phyloP scores from a whole-genome alignment of 2,329 filamentous ascomycete species.

The Elsinoe necatrix region DNA sequence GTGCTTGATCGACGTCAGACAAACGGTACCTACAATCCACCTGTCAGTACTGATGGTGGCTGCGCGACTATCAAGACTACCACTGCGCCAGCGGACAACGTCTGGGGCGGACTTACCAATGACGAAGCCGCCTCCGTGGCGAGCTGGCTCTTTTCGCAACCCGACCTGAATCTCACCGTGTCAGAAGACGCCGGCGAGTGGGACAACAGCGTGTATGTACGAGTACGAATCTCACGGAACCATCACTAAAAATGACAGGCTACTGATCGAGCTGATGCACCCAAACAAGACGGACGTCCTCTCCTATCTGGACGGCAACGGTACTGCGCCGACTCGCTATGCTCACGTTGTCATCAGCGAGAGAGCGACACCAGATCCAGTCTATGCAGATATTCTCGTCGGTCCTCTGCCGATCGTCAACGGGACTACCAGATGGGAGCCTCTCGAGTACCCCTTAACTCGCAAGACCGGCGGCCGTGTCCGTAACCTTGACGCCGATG shows the following conservation, averaged over 20 bases:
- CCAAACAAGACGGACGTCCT: conserved; percentile 45
- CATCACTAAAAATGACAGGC: conserved; percentile 4
- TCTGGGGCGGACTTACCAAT: conserved; percentile 35
- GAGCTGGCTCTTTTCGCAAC: conserved; percentile 34
- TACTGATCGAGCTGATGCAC: conserved; percentile 31
- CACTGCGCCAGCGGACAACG: conserved; percentile 35
- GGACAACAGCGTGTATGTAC: conserved; percentile 21
- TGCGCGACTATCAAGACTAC: neutral
- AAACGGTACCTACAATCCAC: conserved; percentile 1
- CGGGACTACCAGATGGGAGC: conserved; percentile 32
- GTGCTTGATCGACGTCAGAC: neutral
- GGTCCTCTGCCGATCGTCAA: conserved; percentile 42
- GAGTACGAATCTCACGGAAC: neutral
- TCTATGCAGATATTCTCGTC: conserved; percentile 37
- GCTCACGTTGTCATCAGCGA: conserved; percentile 38
- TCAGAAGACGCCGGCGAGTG: conserved; percentile 22
- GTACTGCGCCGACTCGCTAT: conserved; percentile 33
- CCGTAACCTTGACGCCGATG: conserved; percentile 35
- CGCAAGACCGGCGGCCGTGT: conserved; percentile 33
- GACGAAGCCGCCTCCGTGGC: conserved; percentile 34
- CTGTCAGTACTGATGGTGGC: neutral
- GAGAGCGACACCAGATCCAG: conserved; percentile 32
- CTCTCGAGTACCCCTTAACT: conserved; percentile 37
- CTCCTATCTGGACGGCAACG: conserved; percentile 36
- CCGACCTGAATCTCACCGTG: conserved; percentile 33